Evolutionary conservation across 2,329 filamentous ascomycete genomes (phyloP), one percentile per base, ranked within the genome.

Genomic region (Diaporthe sp.): DNA sequence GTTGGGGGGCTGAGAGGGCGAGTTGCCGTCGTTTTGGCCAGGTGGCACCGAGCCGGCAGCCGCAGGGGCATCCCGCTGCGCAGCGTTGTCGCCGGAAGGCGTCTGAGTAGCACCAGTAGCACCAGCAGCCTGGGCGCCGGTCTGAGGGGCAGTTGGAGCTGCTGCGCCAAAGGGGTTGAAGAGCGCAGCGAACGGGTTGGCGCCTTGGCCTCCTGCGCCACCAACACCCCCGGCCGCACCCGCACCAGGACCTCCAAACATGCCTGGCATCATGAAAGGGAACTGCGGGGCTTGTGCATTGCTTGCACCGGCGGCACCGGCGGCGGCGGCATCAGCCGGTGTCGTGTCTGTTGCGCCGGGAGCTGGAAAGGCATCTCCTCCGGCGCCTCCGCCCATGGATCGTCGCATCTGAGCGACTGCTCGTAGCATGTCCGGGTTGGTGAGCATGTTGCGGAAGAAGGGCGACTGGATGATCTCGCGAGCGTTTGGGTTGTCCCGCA

Each of bases 291-390:
- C 59, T 58, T 75, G 76, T 31, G 74, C 42, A 53, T 83, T 83
- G 76, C 83, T 85, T 82, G 77, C 81, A 65, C 80, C 80, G 3
- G 74, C 70, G 49, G 77, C 81, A 49, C 79, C 81, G 28, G 78
- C 79, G 49, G 80, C 84, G 79, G 75, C 81, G 81, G 75, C 81
- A 51, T 87, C 88, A n/a, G 86, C 84, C 1, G 91, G 92, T 4
- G 95, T 98, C 42, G 92, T 97, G 83, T 98, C 95, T 49, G 96
- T 98, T 28, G 94, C 92, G 12, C 97, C 97, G 2, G 97, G 97
- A 68, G 96, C 96, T 17, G 97, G 96, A 82, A 99, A 98, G 7
- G 91, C 86, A 75, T 84, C 86, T 76, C 84, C 88, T 73, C 85
- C 88, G 72, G 85, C 85, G 73, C 82, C 83, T 73, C 88, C 90